A percentile compares a stretch with the other conserved stretches of the same genome.
These are phyloP conservation scores for Rhodotorula graminis DNA, from an alignment of 768 basidiomycete species.

Conservation along the genomic window DNA sequence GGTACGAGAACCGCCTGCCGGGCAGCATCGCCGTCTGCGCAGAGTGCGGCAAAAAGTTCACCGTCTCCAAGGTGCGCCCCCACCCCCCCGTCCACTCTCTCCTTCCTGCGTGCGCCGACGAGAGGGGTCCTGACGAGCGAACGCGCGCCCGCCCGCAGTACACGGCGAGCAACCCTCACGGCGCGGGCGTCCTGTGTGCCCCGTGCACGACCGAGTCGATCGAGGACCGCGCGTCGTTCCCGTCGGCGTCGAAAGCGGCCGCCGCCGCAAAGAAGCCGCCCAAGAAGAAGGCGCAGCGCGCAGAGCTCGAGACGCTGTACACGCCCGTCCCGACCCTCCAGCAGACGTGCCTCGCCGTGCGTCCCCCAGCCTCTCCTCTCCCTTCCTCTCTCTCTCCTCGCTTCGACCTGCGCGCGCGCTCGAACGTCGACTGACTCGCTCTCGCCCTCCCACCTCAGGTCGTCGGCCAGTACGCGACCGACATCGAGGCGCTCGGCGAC, in stretches of 20 bases:
- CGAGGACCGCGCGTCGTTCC: constrained; percentile 53
- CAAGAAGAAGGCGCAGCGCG: constrained; percentile 63
- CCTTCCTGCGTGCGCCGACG: neutral
- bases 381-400: neutral
- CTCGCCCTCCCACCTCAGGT: constrained; percentile 53
- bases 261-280: constrained; percentile 47
- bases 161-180: constrained; percentile 66
- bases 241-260: constrained; percentile 28
- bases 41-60: constrained; percentile 71
- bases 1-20: constrained; percentile 34
- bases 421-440: too few species aligned
- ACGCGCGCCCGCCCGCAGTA: constrained; percentile 67
- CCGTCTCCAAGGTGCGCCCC: constrained; percentile 63
- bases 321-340: constrained; percentile 66
- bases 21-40: constrained; percentile 79
- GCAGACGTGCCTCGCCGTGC: constrained; percentile 72
- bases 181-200: constrained; percentile 77
- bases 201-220: constrained; percentile 70
- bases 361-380: constrained; percentile 24
- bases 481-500: constrained; percentile 65
- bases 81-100: constrained; percentile 24
- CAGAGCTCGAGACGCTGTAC: constrained; percentile 60
- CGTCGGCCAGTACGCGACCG: constrained; percentile 85
- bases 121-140: too few species aligned
- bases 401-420: neutral